Evolutionary conservation across 2,329 filamentous ascomycete species (phyloP).

Genomic region (Alternaria alternata): DNA sequence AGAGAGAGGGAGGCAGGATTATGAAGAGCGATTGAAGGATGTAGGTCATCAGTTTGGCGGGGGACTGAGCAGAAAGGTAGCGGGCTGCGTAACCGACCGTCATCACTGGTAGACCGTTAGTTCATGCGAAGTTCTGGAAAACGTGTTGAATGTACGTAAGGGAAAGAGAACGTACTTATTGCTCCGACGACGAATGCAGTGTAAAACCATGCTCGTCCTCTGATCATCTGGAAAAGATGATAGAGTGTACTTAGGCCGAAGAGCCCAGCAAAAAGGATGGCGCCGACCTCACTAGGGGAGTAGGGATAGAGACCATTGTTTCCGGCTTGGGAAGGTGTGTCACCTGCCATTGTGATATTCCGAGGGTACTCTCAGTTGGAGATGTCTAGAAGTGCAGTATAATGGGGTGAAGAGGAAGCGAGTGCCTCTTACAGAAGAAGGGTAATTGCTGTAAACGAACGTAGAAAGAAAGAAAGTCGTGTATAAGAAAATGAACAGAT

Average conservation of each 20-base stretch:
- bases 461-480: background rate
- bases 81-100: slow-evolving; percentile 26
- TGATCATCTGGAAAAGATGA: slow-evolving; percentile 29
- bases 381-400: background rate
- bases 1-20: slow-evolving; percentile 54
- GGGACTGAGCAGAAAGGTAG: slow-evolving; percentile 26
- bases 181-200: slow-evolving; percentile 28
- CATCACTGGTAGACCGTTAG: slow-evolving; percentile 27
- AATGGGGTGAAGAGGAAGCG: background rate
- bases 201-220: slow-evolving; percentile 35
- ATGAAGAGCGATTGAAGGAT: slow-evolving; percentile 51
- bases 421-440: background rate
- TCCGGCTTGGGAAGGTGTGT: no score
- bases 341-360: background rate
- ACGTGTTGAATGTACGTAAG: background rate
- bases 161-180: slow-evolving; percentile 11
- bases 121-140: background rate
- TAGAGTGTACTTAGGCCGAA: slow-evolving; percentile 29
- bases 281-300: slow-evolving; percentile 19
- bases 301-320: slow-evolving; percentile 19
- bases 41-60: slow-evolving; percentile 36
- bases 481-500: background rate
- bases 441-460: background rate
- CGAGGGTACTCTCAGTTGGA: background rate
- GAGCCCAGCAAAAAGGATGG: slow-evolving; percentile 19